A percentile compares a stretch with the other conserved stretches of the same genome.
phyloP scores from a whole-genome alignment of 768 basidiomycete species.

The Russula virescens region DNA sequence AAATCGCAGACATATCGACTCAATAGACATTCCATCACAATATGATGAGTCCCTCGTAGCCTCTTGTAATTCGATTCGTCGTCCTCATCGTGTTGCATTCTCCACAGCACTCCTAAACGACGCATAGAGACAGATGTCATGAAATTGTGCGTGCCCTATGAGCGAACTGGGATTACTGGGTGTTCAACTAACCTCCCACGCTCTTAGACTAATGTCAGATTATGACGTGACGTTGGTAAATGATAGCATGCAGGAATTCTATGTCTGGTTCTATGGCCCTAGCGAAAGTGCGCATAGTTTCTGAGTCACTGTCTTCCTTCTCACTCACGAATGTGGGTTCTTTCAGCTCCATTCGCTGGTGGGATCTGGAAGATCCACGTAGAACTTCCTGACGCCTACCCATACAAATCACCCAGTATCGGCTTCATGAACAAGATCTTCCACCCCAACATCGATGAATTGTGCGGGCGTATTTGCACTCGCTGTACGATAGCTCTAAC shows the following conservation, averaged over 20 bases:
- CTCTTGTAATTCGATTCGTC: background rate
- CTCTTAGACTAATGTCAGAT: slow-evolving; percentile 91
- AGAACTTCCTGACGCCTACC: slow-evolving; percentile 96
- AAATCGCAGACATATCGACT: slow-evolving; percentile 4
- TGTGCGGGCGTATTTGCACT: slow-evolving; percentile 44
- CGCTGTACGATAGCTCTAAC: slow-evolving; percentile 18
- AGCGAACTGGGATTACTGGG: background rate
- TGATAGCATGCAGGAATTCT: slow-evolving; percentile 99
- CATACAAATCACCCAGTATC: slow-evolving; percentile 97
- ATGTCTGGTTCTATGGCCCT: slow-evolving; percentile 92
- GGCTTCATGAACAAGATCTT: slow-evolving; percentile 99
- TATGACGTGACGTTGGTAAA: slow-evolving; percentile 97
- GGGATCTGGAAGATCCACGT: slow-evolving; percentile 99
- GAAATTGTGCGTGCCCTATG: slow-evolving; percentile 72
- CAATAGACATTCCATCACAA: slow-evolving; percentile 25
- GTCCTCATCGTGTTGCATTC: slow-evolving; percentile 30
- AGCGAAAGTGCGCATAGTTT: slow-evolving; percentile 70
- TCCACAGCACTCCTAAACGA: slow-evolving; percentile 81
- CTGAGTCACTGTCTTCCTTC: background rate
- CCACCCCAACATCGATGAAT: slow-evolving; percentile 98
- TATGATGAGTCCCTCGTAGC: slow-evolving; percentile 52
- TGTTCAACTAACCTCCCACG: background rate
- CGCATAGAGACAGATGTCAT: slow-evolving; percentile 99
- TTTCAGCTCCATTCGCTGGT: slow-evolving; percentile 87
- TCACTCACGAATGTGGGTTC: background rate